Evolutionary conservation across 257 asterid species (phyloP), one percentile per base, ranked within the genome.

Genomic region (Hygrophila difformis): DNA sequence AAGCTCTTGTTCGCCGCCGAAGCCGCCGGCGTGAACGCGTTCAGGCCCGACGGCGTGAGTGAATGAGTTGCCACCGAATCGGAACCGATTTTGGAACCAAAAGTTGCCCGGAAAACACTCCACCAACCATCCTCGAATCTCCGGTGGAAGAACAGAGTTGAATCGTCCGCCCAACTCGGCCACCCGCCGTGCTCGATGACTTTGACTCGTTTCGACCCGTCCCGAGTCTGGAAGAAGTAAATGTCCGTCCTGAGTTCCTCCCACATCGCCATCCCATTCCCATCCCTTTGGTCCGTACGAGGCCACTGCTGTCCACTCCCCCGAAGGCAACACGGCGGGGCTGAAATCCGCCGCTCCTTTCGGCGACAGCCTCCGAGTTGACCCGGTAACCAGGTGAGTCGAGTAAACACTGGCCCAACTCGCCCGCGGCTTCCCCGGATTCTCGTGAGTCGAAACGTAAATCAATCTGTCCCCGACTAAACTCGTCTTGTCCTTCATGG

Each of bases 371-470:
- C 95, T 53, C 49, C 48, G 71, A 22, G 88, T 84, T 53, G 41
- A 51, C 65, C 88, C 80, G 35, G 86, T 69, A 0, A n/a, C n/a
- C 55, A 84, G 51, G 40, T 74, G 77, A 39, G 95, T 87, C 62
- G 88, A 84, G 64, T 78, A 87, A 34, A 87, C 88, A 12, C 93
- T 93, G 1, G 92, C 51, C 97, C 97, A 88, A 49, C 97, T 81
- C 64, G 77, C 61, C 38, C 95, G 75, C 0, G 93, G 76, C 61
- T 57, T 65, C 3, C 84, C 87, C 28, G 97, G 60, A 61, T 81
- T 53, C 51, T 88, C 82, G 56, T 84, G 93, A 29, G 97, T 81
- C 6, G 97, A 84, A 31, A 81, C 72, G 68, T 88, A 88, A 50
- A 88, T 50, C 76, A 88, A 55, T 17, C 24, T 51, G 31, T 55